Conservation (phyloP, 108 stramenopile species). For the Stephanodiscus minutulus region DNA sequence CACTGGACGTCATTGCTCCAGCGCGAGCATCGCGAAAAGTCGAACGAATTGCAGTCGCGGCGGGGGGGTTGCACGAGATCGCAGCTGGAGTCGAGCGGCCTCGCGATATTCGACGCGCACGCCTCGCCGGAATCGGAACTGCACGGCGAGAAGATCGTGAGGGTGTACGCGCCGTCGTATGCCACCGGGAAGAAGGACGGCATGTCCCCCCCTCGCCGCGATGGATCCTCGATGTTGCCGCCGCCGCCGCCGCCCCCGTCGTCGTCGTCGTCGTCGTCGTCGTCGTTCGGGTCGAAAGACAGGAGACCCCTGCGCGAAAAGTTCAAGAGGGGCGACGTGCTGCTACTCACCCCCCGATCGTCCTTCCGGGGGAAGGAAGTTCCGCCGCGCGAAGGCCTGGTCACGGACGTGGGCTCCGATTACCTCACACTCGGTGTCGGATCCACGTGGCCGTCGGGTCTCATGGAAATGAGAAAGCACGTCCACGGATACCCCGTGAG, state of each 20-base stretch:
- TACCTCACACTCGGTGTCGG: slow-evolving; percentile 62
- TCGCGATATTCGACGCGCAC: slow-evolving; percentile 50
- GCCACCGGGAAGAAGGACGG: not conserved
- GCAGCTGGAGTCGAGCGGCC: slow-evolving; percentile 56
- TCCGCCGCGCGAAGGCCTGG: slow-evolving; percentile 53
- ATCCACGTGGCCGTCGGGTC: slow-evolving; percentile 57
- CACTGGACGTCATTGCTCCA: slow-evolving; percentile 56
- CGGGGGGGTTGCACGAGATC: slow-evolving; percentile 42
- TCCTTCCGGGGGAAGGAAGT: slow-evolving; percentile 40
- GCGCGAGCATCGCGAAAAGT: slow-evolving; percentile 48
- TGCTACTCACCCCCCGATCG: slow-evolving; percentile 49
- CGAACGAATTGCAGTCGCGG: slow-evolving; percentile 35
- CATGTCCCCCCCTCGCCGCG: not conserved
- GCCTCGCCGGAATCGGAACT: slow-evolving; percentile 68
- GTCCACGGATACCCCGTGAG: slow-evolving; percentile 51
- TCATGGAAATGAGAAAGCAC: slow-evolving; percentile 66
- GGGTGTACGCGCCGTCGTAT: slow-evolving; percentile 9
- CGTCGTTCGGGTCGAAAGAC: not conserved
- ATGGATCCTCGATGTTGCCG: slow-evolving; percentile 7
- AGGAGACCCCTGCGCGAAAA: slow-evolving; percentile 33
- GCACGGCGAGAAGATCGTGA: slow-evolving; percentile 75
- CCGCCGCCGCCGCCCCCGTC: not conserved
- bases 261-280: not conserved
- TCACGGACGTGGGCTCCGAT: slow-evolving; percentile 62
- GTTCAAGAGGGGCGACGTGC: slow-evolving; percentile 61